A percentile compares a stretch with the other conserved stretches of the same genome.
phyloP scores from a whole-genome alignment of 2,329 filamentous ascomycete genomes.

The Blastomyces parvus region DNA sequence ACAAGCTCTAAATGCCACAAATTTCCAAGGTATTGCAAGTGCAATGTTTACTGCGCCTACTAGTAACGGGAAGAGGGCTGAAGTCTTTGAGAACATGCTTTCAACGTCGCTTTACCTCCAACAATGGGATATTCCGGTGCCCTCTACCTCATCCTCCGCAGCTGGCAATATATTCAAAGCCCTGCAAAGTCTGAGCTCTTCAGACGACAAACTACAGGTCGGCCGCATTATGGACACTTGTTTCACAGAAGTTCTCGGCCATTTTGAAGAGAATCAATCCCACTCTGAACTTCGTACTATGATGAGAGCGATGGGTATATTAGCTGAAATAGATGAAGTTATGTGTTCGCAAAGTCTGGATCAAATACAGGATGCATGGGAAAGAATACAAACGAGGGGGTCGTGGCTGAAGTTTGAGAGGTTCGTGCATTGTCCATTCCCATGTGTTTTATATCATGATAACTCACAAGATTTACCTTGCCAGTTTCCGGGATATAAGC shows the following conservation, averaged over 20 bases:
- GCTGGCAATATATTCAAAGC: constrained; percentile 66
- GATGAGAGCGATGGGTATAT: constrained; percentile 57
- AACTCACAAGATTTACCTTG: background rate
- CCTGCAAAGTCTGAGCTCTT: constrained; percentile 68
- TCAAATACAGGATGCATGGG: constrained; percentile 54
- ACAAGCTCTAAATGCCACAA: constrained; percentile 67
- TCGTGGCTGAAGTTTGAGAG: constrained; percentile 75
- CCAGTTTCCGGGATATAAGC: constrained; percentile 54
- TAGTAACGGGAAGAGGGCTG: constrained; percentile 38
- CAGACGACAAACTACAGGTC: constrained; percentile 47
- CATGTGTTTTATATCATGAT: background rate
- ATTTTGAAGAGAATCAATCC: constrained; percentile 30
- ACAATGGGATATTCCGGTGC: constrained; percentile 81
- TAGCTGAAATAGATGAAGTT: constrained; percentile 75
- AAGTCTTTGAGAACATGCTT: constrained; percentile 62
- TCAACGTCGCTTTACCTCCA: constrained; percentile 72
- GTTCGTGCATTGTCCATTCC: constrained; percentile 41
- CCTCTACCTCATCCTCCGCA: constrained; percentile 52
- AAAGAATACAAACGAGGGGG: constrained; percentile 55
- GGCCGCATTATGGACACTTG: constrained; percentile 54
- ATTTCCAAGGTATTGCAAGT: constrained; percentile 76
- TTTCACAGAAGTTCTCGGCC: constrained; percentile 39
- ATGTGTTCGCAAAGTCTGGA: constrained; percentile 51
- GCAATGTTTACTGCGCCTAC: constrained; percentile 59
- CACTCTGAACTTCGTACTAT: constrained; percentile 43